Evolutionary conservation across 495 filamentous ascomycete species (phyloP), one percentile per base, ranked within the genome.

Genomic region (Annulohypoxylon nitens): DNA sequence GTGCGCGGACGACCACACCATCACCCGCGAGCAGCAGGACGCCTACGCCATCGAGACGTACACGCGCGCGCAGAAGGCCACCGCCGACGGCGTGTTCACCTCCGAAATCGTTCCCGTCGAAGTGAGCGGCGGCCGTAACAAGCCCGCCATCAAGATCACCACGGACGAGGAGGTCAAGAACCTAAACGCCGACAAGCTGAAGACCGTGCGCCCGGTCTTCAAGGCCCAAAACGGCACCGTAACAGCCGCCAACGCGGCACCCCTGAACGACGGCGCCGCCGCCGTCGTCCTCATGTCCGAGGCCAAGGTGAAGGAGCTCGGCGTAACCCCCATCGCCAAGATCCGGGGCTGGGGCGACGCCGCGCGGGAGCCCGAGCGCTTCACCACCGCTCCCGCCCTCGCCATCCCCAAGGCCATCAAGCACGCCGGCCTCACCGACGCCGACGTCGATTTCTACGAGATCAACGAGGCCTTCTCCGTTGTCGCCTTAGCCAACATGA

Each of bases 391-490:
- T 4, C 96, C 96, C 25, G 88, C 96, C n/a, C 86, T 98, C 53
- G 96, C 96, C 33, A 96, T 99, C 63, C 96, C 96, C 68, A 98
- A 98, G 86, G 96, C 96, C 12, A 88, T 98, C 71, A 92, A 92
- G 86, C 95, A 99, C 81, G 96, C 96, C 39, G 90, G 90, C 65
- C 81, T 98, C 57, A 86, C 89, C 37, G 87, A 90, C 73, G 86
- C 91, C 50, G 83, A 90, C 43, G 88, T 99, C 58, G 95, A 98
- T 76, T 95, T 90, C 71, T 98, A 95, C 77, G 96, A 99, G 87
- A 97, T 99, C 86, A 99, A 99, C 83, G 96, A 99, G 84, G 96
- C 96, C 5, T 99, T 99, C 87, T 94, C 92, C 48, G 96, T 99
- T 25, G 96, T 99, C 51, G 95, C 96, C 14, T 84, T 98, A 54